A percentile compares a stretch with the other conserved stretches of the same genome.
Evolutionary conservation across 352 stramenopile species (phyloP).

Genomic region (Phytophthora chlamydospora): DNA sequence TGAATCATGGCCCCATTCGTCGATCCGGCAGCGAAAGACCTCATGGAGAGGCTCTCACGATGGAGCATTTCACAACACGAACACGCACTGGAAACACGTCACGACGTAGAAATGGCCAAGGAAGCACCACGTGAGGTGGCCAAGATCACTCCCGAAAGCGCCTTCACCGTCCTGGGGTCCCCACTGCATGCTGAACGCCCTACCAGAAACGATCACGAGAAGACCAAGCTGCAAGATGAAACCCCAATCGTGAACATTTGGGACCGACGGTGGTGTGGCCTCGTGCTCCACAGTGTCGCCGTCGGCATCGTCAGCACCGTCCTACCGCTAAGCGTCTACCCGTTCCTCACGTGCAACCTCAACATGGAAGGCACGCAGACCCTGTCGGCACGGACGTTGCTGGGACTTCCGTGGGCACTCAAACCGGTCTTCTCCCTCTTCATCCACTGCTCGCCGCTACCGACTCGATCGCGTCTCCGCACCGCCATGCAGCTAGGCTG

Average conservation of each 20-base stretch:
- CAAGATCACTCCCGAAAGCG: slow-evolving; percentile 26
- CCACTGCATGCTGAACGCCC: slow-evolving; percentile 9
- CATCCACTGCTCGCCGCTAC: slow-evolving; percentile 40
- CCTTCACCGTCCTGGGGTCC: slow-evolving; percentile 24
- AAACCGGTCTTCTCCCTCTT: slow-evolving; percentile 55
- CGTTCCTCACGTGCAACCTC: slow-evolving; percentile 70
- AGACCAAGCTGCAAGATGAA: background rate
- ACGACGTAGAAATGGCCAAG: slow-evolving; percentile 1
- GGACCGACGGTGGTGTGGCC: slow-evolving; percentile 53
- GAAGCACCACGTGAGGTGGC: background rate
- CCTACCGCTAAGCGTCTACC: slow-evolving; percentile 60
- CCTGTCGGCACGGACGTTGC: slow-evolving; percentile 51
- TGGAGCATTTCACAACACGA: slow-evolving; percentile 27
- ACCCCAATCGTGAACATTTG: slow-evolving; percentile 22
- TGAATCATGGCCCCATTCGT: slow-evolving; percentile 16
- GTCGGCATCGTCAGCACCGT: slow-evolving; percentile 61
- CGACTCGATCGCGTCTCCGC: slow-evolving; percentile 32
- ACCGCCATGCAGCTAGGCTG: slow-evolving; percentile 52
- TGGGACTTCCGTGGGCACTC: slow-evolving; percentile 57
- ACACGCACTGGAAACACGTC: background rate
- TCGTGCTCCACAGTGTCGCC: slow-evolving; percentile 56
- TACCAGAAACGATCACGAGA: background rate
- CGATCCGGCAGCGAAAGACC: slow-evolving; percentile 25
- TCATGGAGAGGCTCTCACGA: slow-evolving; percentile 23
- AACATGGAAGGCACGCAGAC: slow-evolving; percentile 76